Evolutionary conservation across 2,329 filamentous ascomycete species (phyloP), one percentile per base, ranked within the genome.

Genomic region (Colletotrichum horii): DNA sequence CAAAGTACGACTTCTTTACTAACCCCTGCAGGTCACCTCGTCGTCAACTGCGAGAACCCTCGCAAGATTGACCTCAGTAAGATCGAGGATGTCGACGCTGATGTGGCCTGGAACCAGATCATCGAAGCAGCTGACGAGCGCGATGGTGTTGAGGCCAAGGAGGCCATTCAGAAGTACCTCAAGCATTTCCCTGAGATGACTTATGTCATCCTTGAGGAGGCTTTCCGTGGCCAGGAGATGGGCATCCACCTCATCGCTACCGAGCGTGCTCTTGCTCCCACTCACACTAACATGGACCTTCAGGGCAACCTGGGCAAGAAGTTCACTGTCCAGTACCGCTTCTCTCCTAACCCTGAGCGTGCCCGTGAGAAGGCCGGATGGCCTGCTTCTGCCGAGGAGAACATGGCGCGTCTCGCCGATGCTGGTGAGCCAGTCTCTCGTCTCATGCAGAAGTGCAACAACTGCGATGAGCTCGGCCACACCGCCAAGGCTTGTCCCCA

Each of bases 241-340:
- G 83, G 83, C 4, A 83, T 94, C 16, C 93, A 89, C 83, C 84
- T 95, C 69, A 93, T 95, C 78, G 91, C 91, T 8, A 83, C 90
- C 8, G 90, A 94, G 85, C 89, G 90, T 78, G 84, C 89, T 38
- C 82, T 94, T 34, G 81, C 87, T 1, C 80, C 84, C 2, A 91
- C 91, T 7, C 89, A 92, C 78, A 94, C 92, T 76, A 93, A 94
- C 83, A 93, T 95, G 91, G 93, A 95, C 77, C 85, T 94, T 2
- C 93, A 95, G 80, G 93, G 93, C 7, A 91, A 93, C 76, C 85
- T 93, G 24, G 89, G 89, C 73, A 92, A 92, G 83, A 92, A 92
- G 81, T 94, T 89, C 79, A 89, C 89, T 1, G 86, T 95, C 66
- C 90, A 90, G 0, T 92, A 93, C 80, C 91, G 93, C 65, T 91